A percentile compares a stretch with the other conserved stretches of the same genome.
Conservation (phyloP, 768 basidiomycete genomes). For the Fomitopsis serialis region DNA sequence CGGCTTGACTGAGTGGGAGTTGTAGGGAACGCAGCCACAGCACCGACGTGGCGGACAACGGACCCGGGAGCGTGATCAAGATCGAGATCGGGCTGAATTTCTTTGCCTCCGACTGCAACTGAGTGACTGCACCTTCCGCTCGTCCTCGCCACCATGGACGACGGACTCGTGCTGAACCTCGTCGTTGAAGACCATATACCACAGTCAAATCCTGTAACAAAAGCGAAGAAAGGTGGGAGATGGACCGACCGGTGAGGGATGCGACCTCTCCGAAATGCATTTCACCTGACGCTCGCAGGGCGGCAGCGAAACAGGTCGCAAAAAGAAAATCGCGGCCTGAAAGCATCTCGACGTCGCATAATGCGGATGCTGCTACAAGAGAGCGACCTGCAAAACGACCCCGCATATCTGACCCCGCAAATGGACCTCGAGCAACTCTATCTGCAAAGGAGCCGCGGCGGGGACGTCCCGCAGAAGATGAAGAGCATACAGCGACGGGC, state of each 20-base stretch:
- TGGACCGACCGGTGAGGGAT: constrained; percentile 70
- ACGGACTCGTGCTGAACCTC: constrained; percentile 73
- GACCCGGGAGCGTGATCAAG: constrained; percentile 1
- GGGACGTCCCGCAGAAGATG: neutral
- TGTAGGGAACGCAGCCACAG: neutral
- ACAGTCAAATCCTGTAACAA: neutral
- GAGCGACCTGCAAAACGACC: constrained; percentile 45
- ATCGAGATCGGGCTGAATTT: constrained; percentile 1
- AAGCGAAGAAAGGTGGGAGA: constrained; percentile 52
- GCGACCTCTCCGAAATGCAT: neutral
- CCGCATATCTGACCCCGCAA: constrained; percentile 17
- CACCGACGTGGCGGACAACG: neutral
- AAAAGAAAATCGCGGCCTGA: constrained; percentile 47
- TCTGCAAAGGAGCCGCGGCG: too few relatives aligned
- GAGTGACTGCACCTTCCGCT: neutral
- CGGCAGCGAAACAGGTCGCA: constrained; percentile 67
- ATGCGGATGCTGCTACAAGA: constrained; percentile 8
- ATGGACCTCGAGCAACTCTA: constrained; percentile 5
- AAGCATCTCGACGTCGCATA: constrained; percentile 19
- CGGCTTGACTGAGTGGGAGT: constrained; percentile 3
- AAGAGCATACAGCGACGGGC: neutral
- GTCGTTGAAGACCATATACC: constrained; percentile 18
- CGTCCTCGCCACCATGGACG: constrained; percentile 45
- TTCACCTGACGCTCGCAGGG: constrained; percentile 31
- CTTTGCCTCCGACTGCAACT: too few relatives aligned